These are phyloP conservation scores for Picocystis sp. DNA, from an alignment of 163 green algal species.

Conservation along the genomic window DNA sequence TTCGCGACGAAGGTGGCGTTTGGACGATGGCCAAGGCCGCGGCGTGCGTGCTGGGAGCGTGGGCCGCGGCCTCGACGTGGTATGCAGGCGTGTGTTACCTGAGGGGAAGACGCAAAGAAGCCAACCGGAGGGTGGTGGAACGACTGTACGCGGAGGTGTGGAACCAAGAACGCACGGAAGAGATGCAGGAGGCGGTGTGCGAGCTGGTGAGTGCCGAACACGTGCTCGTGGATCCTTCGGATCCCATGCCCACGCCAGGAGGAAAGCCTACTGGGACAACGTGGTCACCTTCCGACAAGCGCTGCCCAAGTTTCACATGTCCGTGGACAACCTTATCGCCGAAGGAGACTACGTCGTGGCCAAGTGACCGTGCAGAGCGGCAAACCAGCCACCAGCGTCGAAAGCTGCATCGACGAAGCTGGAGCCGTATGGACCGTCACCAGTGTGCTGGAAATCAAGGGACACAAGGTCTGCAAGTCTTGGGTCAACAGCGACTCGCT, in stretches of 20 bases:
- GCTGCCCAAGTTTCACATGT: slow-evolving; percentile 2
- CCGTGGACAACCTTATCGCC: slow-evolving; percentile 7
- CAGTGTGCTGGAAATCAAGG: slow-evolving; percentile 7
- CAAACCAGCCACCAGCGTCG: too few species aligned
- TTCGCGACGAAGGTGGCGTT: too few species aligned
- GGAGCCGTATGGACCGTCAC: slow-evolving; percentile 8
- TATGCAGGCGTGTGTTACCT: too few species aligned
- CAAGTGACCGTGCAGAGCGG: slow-evolving; percentile 1
- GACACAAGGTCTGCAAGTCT: slow-evolving; percentile 5
- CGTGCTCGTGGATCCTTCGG: slow-evolving; percentile 9
- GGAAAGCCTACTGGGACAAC: slow-evolving; percentile 3
- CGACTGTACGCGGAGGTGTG: slow-evolving; percentile 8
- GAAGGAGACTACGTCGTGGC: slow-evolving; percentile 5
- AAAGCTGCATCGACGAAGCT: too few species aligned
- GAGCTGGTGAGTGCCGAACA: slow-evolving; percentile 4
- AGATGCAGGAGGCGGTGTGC: not conserved
- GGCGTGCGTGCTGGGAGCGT: too few species aligned
- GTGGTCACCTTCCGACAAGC: slow-evolving; percentile 1
- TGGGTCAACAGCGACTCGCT: slow-evolving; percentile 11
- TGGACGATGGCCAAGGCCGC: too few species aligned
- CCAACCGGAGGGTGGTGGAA: too few species aligned
- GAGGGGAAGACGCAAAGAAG: too few species aligned
- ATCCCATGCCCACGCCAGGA: slow-evolving; percentile 5
- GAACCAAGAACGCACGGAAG: slow-evolving; percentile 5
- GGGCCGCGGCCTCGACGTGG: too few species aligned